A percentile compares a stretch with the other conserved stretches of the same genome.
These are phyloP conservation scores for Amanita molliuscula DNA, from an alignment of 768 basidiomycete species.

Conservation along the genomic window DNA sequence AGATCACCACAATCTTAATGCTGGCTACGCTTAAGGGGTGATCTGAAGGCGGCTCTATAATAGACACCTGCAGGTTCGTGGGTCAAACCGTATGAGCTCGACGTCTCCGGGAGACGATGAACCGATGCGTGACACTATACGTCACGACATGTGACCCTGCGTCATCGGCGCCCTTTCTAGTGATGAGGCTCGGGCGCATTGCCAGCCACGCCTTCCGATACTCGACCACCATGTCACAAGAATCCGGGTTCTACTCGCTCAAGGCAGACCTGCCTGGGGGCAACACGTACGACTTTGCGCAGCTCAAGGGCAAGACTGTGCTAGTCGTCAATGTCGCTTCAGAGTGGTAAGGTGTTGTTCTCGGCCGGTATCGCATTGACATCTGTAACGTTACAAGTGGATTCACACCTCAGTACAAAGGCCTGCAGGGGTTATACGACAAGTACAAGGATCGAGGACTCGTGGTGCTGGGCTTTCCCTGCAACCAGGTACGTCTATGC, in stretches of 20 bases:
- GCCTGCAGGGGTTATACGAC: slow-evolving; percentile 72
- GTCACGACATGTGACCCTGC: slow-evolving; percentile 5
- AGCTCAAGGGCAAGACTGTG: slow-evolving; percentile 69
- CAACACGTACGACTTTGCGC: slow-evolving; percentile 48
- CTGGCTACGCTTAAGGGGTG: not conserved
- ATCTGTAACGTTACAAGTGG: slow-evolving; percentile 39
- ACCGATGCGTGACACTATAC: slow-evolving; percentile 15
- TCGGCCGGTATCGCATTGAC: not conserved
- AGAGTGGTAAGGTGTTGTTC: slow-evolving; percentile 42
- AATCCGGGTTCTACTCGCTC: slow-evolving; percentile 51
- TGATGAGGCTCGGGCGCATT: too few species aligned
- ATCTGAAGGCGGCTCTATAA: not conserved
- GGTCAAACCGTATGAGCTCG: slow-evolving; percentile 15
- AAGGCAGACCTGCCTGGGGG: slow-evolving; percentile 53
- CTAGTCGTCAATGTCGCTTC: slow-evolving; percentile 75
- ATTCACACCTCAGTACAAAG: slow-evolving; percentile 77
- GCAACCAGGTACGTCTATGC: too few species aligned
- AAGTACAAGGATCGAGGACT: slow-evolving; percentile 73
- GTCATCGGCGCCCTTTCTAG: too few species aligned
- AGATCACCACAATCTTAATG: slow-evolving; percentile 8
- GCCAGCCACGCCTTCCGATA: not conserved
- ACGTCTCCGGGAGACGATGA: slow-evolving; percentile 18
- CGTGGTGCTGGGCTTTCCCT: slow-evolving; percentile 84
- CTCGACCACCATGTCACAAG: slow-evolving; percentile 19
- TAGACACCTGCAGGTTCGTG: slow-evolving; percentile 1